Conservation (phyloP, 1,139 yeast genomes). For the Zygotorulaspora mrakii region DNA sequence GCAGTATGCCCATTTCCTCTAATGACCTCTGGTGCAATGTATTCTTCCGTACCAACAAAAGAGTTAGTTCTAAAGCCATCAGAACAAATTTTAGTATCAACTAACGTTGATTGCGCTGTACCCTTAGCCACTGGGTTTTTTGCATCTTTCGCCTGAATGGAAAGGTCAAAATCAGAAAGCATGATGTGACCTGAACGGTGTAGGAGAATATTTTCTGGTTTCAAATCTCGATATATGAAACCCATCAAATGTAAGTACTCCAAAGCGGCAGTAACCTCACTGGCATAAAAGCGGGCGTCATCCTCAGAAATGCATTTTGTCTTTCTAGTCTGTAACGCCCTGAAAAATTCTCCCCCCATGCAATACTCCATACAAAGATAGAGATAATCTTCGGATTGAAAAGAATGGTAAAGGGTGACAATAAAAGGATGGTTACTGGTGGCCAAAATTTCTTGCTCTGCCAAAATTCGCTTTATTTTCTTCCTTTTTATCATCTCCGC, state of each 20-base stretch:
- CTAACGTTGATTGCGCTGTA: slow-evolving; percentile 30
- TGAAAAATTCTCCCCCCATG: slow-evolving; percentile 98
- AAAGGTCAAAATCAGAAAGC: slow-evolving; percentile 93
- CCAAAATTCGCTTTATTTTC: slow-evolving; percentile 88
- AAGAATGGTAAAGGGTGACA: slow-evolving; percentile 92
- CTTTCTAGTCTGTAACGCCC: slow-evolving; percentile 90
- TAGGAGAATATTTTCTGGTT: slow-evolving; percentile 88
- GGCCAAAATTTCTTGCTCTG: slow-evolving; percentile 95
- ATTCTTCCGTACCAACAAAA: slow-evolving; percentile 97
- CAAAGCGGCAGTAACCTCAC: slow-evolving; percentile 95
- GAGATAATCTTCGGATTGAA: slow-evolving; percentile 89
- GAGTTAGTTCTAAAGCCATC: slow-evolving; percentile 96
- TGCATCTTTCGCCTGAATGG: slow-evolving; percentile 77
- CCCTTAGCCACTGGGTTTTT: slow-evolving; percentile 47
- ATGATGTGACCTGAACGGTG: slow-evolving; percentile 97
- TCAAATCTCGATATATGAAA: slow-evolving; percentile 87
- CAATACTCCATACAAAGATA: slow-evolving; percentile 98
- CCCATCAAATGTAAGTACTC: slow-evolving; percentile 97
- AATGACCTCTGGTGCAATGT: slow-evolving; percentile 96
- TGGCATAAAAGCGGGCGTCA: slow-evolving; percentile 92
- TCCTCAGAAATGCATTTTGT: slow-evolving; percentile 80
- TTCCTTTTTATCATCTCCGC: slow-evolving; percentile 93
- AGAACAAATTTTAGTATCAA: slow-evolving; percentile 91
- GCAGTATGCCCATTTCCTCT: slow-evolving; percentile 96
- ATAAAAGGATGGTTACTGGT: slow-evolving; percentile 96